Evolutionary conservation across 108 stramenopile genomes (phyloP), one percentile per base, ranked within the genome.

Genomic region (Pseudonitzschia multistriata): DNA sequence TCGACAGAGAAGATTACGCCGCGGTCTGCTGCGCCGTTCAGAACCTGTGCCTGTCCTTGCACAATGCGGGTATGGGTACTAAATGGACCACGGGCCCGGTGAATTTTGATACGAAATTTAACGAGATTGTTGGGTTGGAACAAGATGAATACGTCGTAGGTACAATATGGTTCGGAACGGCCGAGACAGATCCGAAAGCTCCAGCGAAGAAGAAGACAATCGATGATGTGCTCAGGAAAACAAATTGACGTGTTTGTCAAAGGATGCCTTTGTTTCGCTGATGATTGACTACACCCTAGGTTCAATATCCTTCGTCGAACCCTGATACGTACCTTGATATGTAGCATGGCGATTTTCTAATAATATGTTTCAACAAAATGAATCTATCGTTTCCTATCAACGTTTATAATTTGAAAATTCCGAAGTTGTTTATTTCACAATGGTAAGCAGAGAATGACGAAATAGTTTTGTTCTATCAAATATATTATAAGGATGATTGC

Each of bases 51-150:
- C 71, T 86, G 19, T 69, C 74, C 22, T 42, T 86, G 21, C 77
- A 81, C 49, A 52, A 72, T 17, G 30, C 66, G 25, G 85, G 85
- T 3, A 76, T 86, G 54, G 85, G 82, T 1, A 81, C 82, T 13
- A 86, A 86, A 59, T 86, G 85, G 85, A 81, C 82, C 21, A 83
- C 78, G 14, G 85, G 85, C 14, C 74, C 84, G 8, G 81, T 85
- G 3, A 84, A 83, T 59, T 83, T 83, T 61, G 79, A 83, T 47
- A 27, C 25, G 22, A 19, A 50, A 13, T 83, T 83, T 55, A 45
- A 55, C 19, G 65, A 80, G 11, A 63, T 67, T 1, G 79, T 78
- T 39, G 82, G 82, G 5, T 68, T 83, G 45, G 28, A 40, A 53
- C 5, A 13, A 11, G 68, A 68, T 3, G 82, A 83, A 66, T 80